A percentile compares a stretch with the other conserved stretches of the same genome.
These are phyloP conservation scores for Botrytis sinoallii DNA, from an alignment of 2,329 filamentous ascomycete genomes.

Conservation along the genomic window DNA sequence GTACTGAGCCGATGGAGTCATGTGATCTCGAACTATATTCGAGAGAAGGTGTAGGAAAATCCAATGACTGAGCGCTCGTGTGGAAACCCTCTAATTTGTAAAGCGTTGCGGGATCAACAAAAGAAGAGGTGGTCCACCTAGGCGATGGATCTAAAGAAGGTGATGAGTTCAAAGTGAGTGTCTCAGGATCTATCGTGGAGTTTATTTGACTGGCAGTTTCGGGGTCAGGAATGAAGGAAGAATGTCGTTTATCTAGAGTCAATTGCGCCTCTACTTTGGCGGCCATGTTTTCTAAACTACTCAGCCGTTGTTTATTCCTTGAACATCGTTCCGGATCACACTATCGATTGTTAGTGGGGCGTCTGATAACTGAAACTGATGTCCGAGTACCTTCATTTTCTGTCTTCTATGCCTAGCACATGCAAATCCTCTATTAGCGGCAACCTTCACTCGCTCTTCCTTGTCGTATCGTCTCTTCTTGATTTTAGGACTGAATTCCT, in stretches of 20 bases:
- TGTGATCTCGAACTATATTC: slow-evolving; percentile 19
- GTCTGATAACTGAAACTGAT: not conserved
- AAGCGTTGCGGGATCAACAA: slow-evolving; percentile 14
- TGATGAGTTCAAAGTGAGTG: not conserved
- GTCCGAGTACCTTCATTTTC: slow-evolving; percentile 24
- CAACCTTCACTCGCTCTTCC: slow-evolving; percentile 24
- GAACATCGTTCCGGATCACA: slow-evolving; percentile 20
- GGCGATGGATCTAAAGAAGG: not conserved
- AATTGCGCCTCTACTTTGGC: slow-evolving; percentile 5
- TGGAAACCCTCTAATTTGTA: slow-evolving; percentile 19
- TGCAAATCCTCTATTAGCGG: slow-evolving; percentile 26
- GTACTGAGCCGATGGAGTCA: slow-evolving; percentile 15
- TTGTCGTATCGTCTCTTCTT: slow-evolving; percentile 24
- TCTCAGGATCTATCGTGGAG: not conserved
- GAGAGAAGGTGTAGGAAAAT: slow-evolving; percentile 14
- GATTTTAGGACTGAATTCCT: slow-evolving; percentile 18
- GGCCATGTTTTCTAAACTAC: slow-evolving; percentile 14
- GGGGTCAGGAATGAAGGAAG: slow-evolving; percentile 11
- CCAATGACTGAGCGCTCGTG: slow-evolving; percentile 13
- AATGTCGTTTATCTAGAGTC: slow-evolving; percentile 8
- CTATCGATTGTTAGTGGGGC: not conserved
- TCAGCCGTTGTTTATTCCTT: slow-evolving; percentile 18
- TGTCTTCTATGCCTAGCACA: slow-evolving; percentile 24
- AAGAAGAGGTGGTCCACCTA: slow-evolving; percentile 13
- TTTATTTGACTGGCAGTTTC: slow-evolving; percentile 8